phyloP scores from a whole-genome alignment of 305 asterid species.

The Fraxinus angustifolia region DNA sequence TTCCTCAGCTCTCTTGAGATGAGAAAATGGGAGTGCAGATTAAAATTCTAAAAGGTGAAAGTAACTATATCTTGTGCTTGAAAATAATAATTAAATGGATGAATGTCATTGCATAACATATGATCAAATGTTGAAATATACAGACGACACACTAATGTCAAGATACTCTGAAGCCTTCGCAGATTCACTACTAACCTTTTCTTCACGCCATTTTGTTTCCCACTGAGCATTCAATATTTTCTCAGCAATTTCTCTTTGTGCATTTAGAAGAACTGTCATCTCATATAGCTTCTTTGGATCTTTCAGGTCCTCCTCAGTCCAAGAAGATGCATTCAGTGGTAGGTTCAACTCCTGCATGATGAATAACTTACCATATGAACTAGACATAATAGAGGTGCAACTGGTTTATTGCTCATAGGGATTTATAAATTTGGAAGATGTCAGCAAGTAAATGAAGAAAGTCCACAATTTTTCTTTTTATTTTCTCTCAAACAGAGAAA shows the following conservation, averaged over 20 bases:
- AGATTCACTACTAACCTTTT: conserved; percentile 47
- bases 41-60: not conserved
- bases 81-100: not conserved
- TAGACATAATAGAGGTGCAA: conserved; percentile 10
- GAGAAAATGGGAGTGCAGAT: not conserved
- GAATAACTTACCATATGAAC: conserved; percentile 7
- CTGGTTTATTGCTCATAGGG: not conserved
- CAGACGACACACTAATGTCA: not conserved
- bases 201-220: conserved; percentile 92
- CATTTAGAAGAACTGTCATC: conserved; percentile 84
- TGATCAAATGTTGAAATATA: not conserved
- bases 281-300: conserved; percentile 84
- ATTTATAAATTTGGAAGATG: not conserved
- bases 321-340: conserved; percentile 76
- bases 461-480: not conserved
- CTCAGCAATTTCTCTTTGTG: conserved; percentile 91
- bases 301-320: conserved; percentile 79
- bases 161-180: not conserved
- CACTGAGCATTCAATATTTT: conserved; percentile 80
- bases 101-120: not conserved
- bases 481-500: not conserved
- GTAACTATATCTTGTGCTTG: not conserved
- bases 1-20: not conserved
- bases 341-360: conserved; percentile 71
- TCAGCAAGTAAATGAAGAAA: not conserved